A percentile compares a stretch with the other conserved stretches of the same genome.
Conservation (phyloP, 306 rosid genomes). For the Acacia acuminata region DNA sequence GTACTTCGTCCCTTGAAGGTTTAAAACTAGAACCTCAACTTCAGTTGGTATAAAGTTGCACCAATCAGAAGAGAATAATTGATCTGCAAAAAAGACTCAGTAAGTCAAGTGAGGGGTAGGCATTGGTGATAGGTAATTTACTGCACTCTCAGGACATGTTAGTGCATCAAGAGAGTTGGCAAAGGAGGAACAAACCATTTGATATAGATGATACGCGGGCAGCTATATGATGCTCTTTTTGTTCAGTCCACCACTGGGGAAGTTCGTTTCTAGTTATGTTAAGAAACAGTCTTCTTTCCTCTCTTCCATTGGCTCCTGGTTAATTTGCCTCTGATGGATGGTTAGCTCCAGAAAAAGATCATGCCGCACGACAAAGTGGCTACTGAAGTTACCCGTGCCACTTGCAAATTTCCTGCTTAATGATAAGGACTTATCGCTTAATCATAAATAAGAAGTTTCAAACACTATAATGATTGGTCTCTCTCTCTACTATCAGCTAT, state of each 20-base stretch:
- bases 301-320: constrained; percentile 27
- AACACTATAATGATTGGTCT: background rate
- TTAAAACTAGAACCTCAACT: constrained; percentile 61
- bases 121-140: background rate
- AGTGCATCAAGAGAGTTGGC: background rate
- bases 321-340: constrained; percentile 30
- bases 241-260: constrained; percentile 59
- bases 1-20: constrained; percentile 39
- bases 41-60: constrained; percentile 44
- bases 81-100: constrained; percentile 55
- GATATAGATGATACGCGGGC: constrained; percentile 60
- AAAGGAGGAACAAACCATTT: constrained; percentile 49
- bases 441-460: background rate
- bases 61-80: constrained; percentile 47
- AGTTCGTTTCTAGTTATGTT: constrained; percentile 44
- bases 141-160: background rate
- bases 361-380: constrained; percentile 52
- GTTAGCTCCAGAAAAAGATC: constrained; percentile 73
- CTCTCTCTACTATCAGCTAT: background rate
- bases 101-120: background rate
- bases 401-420: constrained; percentile 43
- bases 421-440: background rate
- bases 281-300: constrained; percentile 52
- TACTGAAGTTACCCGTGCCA: constrained; percentile 38
- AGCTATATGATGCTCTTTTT: constrained; percentile 31